These are phyloP conservation scores for Apiospora rasikravindrae DNA, from an alignment of 2,329 filamentous ascomycete genomes.

Conservation along the genomic window DNA sequence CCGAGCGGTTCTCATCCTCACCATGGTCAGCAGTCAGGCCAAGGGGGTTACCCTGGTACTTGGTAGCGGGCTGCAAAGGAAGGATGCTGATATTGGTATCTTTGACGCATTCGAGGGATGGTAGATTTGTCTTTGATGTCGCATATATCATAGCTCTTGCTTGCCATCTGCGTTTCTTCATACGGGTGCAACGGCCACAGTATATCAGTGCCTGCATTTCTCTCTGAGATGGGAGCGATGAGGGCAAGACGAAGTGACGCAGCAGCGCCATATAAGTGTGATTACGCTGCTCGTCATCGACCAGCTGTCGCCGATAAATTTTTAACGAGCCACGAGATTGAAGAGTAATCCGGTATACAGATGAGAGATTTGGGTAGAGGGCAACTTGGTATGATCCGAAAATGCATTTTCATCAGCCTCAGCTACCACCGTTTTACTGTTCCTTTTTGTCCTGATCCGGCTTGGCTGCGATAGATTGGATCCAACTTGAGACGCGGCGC, in stretches of 20 bases:
- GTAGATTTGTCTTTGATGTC: constrained; percentile 18
- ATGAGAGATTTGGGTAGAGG: constrained; percentile 2
- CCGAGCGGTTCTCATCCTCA: constrained; percentile 35
- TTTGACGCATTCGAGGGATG: not conserved
- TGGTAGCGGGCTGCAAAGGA: constrained; percentile 31
- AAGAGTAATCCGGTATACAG: constrained; percentile 9
- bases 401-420: constrained; percentile 18
- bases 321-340: constrained; percentile 9
- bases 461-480: constrained; percentile 37
- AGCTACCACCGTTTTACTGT: constrained; percentile 33
- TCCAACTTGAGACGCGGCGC: constrained; percentile 39
- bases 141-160: constrained; percentile 16
- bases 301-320: not conserved
- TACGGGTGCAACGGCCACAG: constrained; percentile 14
- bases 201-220: constrained; percentile 10
- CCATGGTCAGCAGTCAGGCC: constrained; percentile 34
- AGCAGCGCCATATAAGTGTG: constrained; percentile 1
- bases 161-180: constrained; percentile 11
- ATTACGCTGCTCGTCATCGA: not conserved
- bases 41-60: constrained; percentile 41
- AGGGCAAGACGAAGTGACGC: not conserved
- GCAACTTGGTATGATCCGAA: constrained; percentile 9
- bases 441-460: constrained; percentile 44
- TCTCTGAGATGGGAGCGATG: constrained; percentile 12
- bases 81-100: not conserved